Evolutionary conservation across 352 stramenopile genomes (phyloP), one percentile per base, ranked within the genome.

Genomic region (Phytopythium montanum): DNA sequence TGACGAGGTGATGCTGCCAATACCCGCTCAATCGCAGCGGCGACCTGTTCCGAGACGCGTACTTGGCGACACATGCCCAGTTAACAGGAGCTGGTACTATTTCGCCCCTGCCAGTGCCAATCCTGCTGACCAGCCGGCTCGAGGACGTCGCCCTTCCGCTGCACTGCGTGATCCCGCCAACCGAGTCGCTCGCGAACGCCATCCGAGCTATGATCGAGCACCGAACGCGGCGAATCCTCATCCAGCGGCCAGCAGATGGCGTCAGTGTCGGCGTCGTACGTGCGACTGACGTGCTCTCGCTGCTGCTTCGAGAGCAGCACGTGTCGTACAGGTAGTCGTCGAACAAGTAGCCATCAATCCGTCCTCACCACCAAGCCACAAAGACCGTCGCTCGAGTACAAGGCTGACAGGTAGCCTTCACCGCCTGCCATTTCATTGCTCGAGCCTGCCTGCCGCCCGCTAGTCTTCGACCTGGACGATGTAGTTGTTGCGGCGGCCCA

Each of bases 401-500:
- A 28, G 12, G 21, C 44, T 13, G 12, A 16, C 33, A 38, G 14
- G n/a, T n/a, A n/a, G n/a, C n/a, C n/a, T n/a, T 25, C 8, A 18
- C 3, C 41, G 16, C 19, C 9, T 39, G 50, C 13, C 3, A 33
- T 5, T 41, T 29, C 18, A 18, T 34, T 26, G 34, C 28, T 29
- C 16, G 19, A 12, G 12, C n/a, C 41, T 9, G 41, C 26, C 44
- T 23, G 7, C 21, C n/a, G 44, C 21, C 7, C 44, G 21, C 13
- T 34, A 39, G 54, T 58, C 68, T 65, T 81, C 54, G 53, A 87
- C 64, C 44, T 85, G 73, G 12, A 95, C 66, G 31, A 95, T 85
- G 54, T 87, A 88, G 66, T 93, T 93, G 67, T 93, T 93, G 59
- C 85, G 74, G 59, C 83, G 78, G 3, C 87, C 87, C 23, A 79